phyloP scores from a whole-genome alignment of 176 grass and related monocot species.

The Musa acuminata region DNA sequence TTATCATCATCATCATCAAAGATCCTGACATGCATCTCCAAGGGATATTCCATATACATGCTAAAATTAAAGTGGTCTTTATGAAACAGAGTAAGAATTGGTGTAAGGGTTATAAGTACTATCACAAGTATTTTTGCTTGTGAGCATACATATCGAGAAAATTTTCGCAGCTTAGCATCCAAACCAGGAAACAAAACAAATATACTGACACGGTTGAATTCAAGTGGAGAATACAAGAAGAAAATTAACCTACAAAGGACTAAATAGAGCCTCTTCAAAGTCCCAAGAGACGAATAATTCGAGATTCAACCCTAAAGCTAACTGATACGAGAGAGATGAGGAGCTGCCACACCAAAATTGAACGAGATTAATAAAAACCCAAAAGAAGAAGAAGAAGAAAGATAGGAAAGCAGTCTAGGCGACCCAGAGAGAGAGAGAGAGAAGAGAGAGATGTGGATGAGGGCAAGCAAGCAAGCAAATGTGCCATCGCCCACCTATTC shows the following conservation, averaged over 20 bases:
- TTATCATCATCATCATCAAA: neutral
- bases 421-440: constrained; percentile 16
- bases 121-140: neutral
- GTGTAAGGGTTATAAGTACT: no score
- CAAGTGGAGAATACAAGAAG: no score
- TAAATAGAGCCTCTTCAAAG: no score
- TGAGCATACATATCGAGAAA: neutral
- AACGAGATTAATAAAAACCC: neutral
- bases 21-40: constrained; percentile 19
- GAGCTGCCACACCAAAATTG: no score
- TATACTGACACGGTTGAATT: no score
- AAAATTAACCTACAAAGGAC: no score
- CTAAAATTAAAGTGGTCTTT: neutral
- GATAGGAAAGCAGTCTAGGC: neutral
- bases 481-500: constrained; percentile 40
- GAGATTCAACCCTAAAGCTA: no score
- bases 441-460: constrained; percentile 21
- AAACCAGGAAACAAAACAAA: no score
- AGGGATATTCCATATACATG: constrained; percentile 24
- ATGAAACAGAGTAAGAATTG: neutral
- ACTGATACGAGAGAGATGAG: no score
- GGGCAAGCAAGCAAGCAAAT: constrained; percentile 11
- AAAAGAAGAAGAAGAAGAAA: neutral
- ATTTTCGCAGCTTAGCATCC: neutral
- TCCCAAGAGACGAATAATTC: no score